Evolutionary conservation across 495 filamentous ascomycete species (phyloP), one percentile per base, ranked within the genome.

Genomic region (Penicillium lagena): DNA sequence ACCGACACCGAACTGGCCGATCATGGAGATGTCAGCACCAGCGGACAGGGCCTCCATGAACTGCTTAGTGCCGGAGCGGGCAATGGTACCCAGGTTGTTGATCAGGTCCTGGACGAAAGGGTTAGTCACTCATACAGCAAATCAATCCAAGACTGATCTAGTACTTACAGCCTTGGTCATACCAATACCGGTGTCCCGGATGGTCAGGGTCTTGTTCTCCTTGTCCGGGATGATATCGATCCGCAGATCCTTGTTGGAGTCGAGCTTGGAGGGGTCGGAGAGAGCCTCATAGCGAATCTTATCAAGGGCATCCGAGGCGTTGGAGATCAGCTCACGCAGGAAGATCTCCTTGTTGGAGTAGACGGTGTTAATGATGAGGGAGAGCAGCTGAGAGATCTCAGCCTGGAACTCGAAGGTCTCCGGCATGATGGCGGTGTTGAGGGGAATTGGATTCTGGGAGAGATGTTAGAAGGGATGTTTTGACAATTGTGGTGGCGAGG

Each of bases 331-430:
- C 71, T 98, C 93, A 82, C 93, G 79, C 56, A 98, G 75, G 83
- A 97, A 98, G 71, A 98, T 98, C 76, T 96, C 93, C 82, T 98
- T 98, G 81, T 98, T 98, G 52, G 90, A 96, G 83, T 98, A 98
- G 76, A 98, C 93, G 48, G 93, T 97, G 86, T 98, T 98, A 78
- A 98, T 97, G 74, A 98, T 97, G 62, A 98, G 83, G 50, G 85
- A 89, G 63, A 98, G 86, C 42, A 98, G 87, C 89, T 98, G 93
- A 83, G 89, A 95, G 71, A 97, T 97, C 85, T 96, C 91, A 85
- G 90, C 91, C 83, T 98, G 93, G 78, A 98, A 98, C 83, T 96
- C 90, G 77, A 96, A 96, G 47, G 88, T 94, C 77, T 96, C 86
- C 51, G 90, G 70, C 89, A 94, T 93, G 65, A 66, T 87, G 74